Base-by-base conservation (phyloP, 1,284 basidiomycete species). In the Ceratobasidium sp. region DNA sequence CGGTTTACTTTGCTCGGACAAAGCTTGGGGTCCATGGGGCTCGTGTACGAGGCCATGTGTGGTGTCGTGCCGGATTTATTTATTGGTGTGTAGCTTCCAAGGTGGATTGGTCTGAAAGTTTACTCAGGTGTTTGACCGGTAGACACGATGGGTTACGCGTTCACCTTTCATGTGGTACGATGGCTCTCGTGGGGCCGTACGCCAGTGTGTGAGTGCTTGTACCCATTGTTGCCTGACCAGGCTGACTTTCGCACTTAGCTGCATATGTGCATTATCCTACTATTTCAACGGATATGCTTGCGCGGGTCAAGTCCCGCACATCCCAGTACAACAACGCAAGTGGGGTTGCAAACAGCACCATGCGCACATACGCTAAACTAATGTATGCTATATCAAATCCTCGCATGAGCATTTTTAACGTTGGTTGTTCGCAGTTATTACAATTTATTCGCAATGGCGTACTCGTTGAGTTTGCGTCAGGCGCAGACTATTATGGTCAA, bases 61-160 rank as follows among this genome's bases (percentile, higher is more conserved):
- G 86, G 85, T 69, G 84, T 96, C 37, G 87, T 95, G 8, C 95
- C 95, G 0, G 96, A 99, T 83, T 85, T 98, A 11, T 99, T 92
- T 84, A 93, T 99, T 67, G 96, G 96, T 95, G 67, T 44, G 87
- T 78, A 77, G 25, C 19, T 11, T 32, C 64, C 19, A 54, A 34
- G 34, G 22, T 15, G 17, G 40, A 2, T 76, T 37, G 17, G 61
- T 19, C 37, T 25, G 19, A 59, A 32, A 46, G 49, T 68, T 77
- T 46, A 52, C 65, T 34, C 9, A 65, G 43, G n/a, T 52, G 22
- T 51, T 49, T 59, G 17, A 37, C 37, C 37, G 34, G 29, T 0
- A 97, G 97, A 99, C 83, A 96, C 97, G 0, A 99, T 99, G 96
- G 97, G 98, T 32, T 98, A 98, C 81, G 96, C 95, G 0, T 99